Evolutionary conservation across 495 filamentous ascomycete species (phyloP), one percentile per base, ranked within the genome.

Genomic region (Lophiostoma macrostomum): DNA sequence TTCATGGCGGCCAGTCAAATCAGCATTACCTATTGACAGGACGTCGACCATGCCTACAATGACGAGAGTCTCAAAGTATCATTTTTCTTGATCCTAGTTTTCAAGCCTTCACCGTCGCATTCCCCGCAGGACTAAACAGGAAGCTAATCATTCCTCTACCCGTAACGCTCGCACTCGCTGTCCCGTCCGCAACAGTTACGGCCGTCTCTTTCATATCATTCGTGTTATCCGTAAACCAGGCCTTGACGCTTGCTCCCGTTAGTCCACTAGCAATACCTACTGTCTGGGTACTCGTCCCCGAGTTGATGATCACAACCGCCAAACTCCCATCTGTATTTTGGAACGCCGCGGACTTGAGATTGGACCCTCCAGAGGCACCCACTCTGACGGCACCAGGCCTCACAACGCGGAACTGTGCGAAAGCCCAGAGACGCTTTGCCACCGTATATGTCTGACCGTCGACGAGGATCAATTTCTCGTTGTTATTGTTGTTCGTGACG

Each of bases 401-500:
- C 2, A 62, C 58, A 30, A 53, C 18, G n/a, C 58, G 38, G 14
- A 35, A 57, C 42, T 62, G 58, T 24, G 58, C 58, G 47, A 62
- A 58, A 2, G 58, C 58, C 58, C 58, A 62, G 10, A 62, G 48
- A 1, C 58, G 27, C 34, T 62, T 62, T 16, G 18, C 22, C 27
- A 62, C 58, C 2, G 11, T 12, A 25, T 53, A 58, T 12, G 3
- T 49, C 42, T 53, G 46, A 3, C 49, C 49, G 14, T 57, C 53
- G 23, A 62, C 37, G 0, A 57, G 31, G 14, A 62, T 62, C 11
- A 62, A 27, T 25, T 57, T 58, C 38, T 62, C 53, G 42, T 62
- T 62, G 35, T 58, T 53, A 25, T 57, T 71, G 28, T 70, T 71
- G 53, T 67, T 71, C 1, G 73, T 71, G 63, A 70, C 71, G 13